phyloP scores from a whole-genome alignment of 1,284 basidiomycete genomes.

The Phylloporus sp. region DNA sequence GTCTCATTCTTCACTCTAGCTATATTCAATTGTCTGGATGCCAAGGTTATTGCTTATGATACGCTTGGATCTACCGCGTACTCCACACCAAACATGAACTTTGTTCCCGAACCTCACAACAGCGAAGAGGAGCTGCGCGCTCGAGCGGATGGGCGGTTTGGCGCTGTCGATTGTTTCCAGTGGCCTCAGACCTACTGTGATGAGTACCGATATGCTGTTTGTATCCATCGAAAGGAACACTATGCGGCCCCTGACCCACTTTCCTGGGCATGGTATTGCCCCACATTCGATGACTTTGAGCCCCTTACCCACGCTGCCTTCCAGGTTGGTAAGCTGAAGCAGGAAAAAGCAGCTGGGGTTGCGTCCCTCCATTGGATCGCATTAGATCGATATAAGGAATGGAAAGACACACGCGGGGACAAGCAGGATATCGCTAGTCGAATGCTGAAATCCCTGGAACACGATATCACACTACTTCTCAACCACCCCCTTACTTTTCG shows the following conservation, averaged over 20 bases:
- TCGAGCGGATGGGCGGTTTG: not conserved
- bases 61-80: not conserved
- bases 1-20: too few species aligned
- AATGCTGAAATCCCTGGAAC: not conserved
- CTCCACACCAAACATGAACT: not conserved
- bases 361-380: not conserved
- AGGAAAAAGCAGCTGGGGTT: not conserved
- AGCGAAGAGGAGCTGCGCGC: not conserved
- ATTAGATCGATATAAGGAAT: not conserved
- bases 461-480: not conserved
- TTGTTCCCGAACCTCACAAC: slow-evolving; percentile 1
- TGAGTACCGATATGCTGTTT: not conserved
- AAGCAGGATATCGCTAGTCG: not conserved
- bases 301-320: not conserved
- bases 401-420: not conserved
- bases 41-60: not conserved
- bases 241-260: not conserved
- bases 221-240: not conserved
- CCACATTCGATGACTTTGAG: not conserved
- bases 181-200: not conserved
- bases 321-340: not conserved
- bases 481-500: not conserved
- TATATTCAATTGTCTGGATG: not conserved
- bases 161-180: not conserved
- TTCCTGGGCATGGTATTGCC: not conserved